Conservation (phyloP, 1,284 basidiomycete species). For the Quambalaria eucalypti region DNA sequence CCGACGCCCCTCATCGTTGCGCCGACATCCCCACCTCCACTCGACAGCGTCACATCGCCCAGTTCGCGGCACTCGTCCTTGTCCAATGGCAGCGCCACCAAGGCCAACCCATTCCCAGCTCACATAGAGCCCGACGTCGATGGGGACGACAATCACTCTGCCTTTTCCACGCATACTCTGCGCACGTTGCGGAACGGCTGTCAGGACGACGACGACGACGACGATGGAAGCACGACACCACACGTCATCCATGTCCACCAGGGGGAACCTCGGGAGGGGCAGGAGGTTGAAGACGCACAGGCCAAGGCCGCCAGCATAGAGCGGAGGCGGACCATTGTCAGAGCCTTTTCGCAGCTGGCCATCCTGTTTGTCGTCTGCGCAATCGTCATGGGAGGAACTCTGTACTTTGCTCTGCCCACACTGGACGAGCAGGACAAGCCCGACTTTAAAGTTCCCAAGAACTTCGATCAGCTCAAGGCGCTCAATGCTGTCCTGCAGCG, state of each 20-base stretch:
- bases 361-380: slow-evolving; percentile 29
- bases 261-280: background rate
- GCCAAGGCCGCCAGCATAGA: slow-evolving; percentile 2
- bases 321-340: slow-evolving; percentile 18
- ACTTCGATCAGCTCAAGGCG: slow-evolving; percentile 47
- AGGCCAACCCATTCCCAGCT: background rate
- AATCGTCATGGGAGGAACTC: slow-evolving; percentile 17
- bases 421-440: slow-evolving; percentile 28
- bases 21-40: no score
- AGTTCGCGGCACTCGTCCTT: no score
- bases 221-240: background rate
- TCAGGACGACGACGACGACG: background rate
- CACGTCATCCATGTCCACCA: background rate
- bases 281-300: background rate
- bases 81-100: no score
- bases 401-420: slow-evolving; percentile 30
- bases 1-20: no score
- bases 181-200: background rate
- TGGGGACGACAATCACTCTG: background rate
- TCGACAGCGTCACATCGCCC: no score
- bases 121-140: background rate
- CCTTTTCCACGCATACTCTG: background rate
- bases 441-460: slow-evolving; percentile 44
- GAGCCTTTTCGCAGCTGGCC: slow-evolving; percentile 17
- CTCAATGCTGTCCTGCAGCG: slow-evolving; percentile 46